Conservation (phyloP, 352 stramenopile genomes). For the Pythium phragmitis region DNA sequence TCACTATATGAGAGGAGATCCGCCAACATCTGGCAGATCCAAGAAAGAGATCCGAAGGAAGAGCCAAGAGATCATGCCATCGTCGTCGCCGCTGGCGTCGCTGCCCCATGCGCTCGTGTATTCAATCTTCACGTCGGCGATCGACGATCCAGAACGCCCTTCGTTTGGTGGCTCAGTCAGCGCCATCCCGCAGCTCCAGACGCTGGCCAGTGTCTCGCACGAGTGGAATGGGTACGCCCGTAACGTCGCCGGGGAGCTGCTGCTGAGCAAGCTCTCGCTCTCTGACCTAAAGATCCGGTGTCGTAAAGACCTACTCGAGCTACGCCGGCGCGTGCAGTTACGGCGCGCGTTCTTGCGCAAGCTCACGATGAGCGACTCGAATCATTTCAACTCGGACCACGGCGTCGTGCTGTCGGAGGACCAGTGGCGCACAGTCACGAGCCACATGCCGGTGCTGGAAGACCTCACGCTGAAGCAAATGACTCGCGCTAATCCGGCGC, state of each 20-base stretch:
- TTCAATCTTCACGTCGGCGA: conserved; percentile 18
- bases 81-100: background rate
- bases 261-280: conserved; percentile 3
- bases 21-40: background rate
- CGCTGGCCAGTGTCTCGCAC: conserved; percentile 1
- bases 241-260: conserved; percentile 1
- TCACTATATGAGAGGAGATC: background rate
- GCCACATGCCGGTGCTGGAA: conserved; percentile 13
- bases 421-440: conserved; percentile 11
- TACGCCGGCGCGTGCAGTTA: conserved; percentile 1
- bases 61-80: background rate
- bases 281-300: background rate
- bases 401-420: background rate
- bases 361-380: conserved; percentile 7
- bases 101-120: conserved; percentile 16
- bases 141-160: background rate
- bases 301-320: conserved; percentile 4
- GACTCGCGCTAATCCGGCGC: background rate
- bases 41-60: background rate
- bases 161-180: background rate
- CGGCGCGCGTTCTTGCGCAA: conserved; percentile 15
- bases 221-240: conserved; percentile 14
- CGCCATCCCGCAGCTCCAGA: conserved; percentile 6
- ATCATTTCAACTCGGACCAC: background rate
- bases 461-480: conserved; percentile 1